Evolutionary conservation across 176 grass and related monocot species (phyloP).

Genomic region (Bonia amplexicaulis): DNA sequence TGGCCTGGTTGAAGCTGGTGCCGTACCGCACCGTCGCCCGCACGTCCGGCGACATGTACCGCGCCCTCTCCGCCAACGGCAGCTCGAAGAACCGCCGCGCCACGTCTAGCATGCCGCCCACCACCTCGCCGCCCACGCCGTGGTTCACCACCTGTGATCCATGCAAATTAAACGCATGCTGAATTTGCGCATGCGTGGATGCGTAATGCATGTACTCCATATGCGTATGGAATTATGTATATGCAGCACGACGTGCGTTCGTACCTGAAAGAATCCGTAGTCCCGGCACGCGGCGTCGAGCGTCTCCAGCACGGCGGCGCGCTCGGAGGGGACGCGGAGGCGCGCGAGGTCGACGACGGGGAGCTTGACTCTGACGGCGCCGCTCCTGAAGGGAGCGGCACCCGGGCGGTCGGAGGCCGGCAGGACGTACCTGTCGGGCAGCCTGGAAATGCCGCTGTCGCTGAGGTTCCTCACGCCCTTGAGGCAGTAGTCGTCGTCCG

Average conservation of each 20-base stretch:
- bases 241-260: not conserved
- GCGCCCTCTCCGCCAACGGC: constrained; percentile 43
- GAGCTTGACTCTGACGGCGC: constrained; percentile 23
- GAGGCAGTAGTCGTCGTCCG: constrained; percentile 7
- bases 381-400: not conserved
- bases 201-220: too few species aligned
- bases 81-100: constrained; percentile 74
- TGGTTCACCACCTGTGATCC: constrained; percentile 76
- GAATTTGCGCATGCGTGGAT: too few species aligned
- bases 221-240: too few species aligned
- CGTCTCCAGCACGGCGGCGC: constrained; percentile 38
- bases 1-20: constrained; percentile 97
- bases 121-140: not conserved
- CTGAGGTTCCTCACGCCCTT: constrained; percentile 70
- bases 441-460: constrained; percentile 62
- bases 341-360: constrained; percentile 62
- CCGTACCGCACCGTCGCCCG: constrained; percentile 57
- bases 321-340: constrained; percentile 36
- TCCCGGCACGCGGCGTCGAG: constrained; percentile 62
- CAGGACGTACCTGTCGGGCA: constrained; percentile 69
- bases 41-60: constrained; percentile 73
- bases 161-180: too few species aligned
- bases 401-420: constrained; percentile 53
- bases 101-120: constrained; percentile 42
- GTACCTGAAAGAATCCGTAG: constrained; percentile 86